Evolutionary conservation across 257 asterid genomes (phyloP).

Genomic region (Petrea volubilis): DNA sequence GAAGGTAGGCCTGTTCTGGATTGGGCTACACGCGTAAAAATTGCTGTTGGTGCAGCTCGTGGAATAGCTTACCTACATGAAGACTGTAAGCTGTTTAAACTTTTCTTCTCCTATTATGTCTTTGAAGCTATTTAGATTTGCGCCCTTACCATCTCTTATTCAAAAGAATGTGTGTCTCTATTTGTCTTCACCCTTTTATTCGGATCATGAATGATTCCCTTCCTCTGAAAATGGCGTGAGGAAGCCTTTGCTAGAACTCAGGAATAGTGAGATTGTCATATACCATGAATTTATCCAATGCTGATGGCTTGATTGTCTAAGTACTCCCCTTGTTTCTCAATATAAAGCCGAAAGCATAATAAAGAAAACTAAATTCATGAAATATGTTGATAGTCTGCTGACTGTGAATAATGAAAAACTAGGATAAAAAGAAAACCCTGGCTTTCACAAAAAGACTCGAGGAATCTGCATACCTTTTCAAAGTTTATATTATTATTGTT

Average conservation of each 20-base stretch:
- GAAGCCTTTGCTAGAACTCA: background rate
- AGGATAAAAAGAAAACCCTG: background rate
- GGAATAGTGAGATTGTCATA: background rate
- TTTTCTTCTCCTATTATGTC: background rate
- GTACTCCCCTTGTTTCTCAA: background rate
- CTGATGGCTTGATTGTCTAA: background rate
- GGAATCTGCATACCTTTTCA: background rate
- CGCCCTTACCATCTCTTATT: background rate
- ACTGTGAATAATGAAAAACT: too few relatives aligned
- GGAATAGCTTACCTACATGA: constrained; percentile 98
- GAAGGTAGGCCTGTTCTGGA: constrained; percentile 69
- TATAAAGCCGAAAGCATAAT: background rate
- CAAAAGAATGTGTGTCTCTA: background rate
- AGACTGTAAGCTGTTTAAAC: constrained; percentile 70
- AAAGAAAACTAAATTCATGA: too few relatives aligned
- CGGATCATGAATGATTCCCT: too few relatives aligned
- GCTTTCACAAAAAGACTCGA: constrained; percentile 5
- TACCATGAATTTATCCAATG: background rate
- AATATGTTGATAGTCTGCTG: too few relatives aligned
- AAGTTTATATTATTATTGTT: background rate
- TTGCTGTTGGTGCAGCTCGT: constrained; percentile 97
- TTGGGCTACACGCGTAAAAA: constrained; percentile 80
- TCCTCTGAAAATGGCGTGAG: too few relatives aligned
- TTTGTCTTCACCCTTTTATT: background rate
- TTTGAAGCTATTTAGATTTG: background rate